phyloP scores from a whole-genome alignment of 108 stramenopile genomes.

The Fragilariopsis cylindrus region DNA sequence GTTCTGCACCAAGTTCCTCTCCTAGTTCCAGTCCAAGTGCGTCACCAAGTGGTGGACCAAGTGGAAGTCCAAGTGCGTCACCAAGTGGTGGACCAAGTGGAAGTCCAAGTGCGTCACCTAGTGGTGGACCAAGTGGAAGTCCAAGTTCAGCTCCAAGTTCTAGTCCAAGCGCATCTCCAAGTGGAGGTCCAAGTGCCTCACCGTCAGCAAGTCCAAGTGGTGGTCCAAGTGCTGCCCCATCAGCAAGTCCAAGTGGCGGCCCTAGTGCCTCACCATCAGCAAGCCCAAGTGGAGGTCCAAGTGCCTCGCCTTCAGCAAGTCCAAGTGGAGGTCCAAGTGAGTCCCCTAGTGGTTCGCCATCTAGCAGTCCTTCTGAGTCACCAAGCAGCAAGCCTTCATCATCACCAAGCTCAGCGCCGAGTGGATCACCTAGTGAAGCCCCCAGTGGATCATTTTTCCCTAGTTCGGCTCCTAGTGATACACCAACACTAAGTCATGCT shows the following conservation, averaged over 20 bases:
- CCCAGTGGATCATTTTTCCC: too few species aligned
- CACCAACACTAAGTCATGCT: too few species aligned
- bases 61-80: not conserved
- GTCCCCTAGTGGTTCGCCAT: too few species aligned
- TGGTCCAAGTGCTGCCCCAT: not conserved
- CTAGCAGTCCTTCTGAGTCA: too few species aligned
- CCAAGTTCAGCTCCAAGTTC: not conserved
- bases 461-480: too few species aligned
- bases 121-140: slow-evolving; percentile 11
- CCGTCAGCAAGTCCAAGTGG: not conserved
- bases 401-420: too few species aligned
- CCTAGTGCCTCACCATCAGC: slow-evolving; percentile 6
- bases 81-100: not conserved
- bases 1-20: too few species aligned
- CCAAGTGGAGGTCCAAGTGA: not conserved
- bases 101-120: not conserved
- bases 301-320: not conserved
- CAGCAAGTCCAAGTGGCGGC: not conserved
- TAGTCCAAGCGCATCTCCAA: not conserved
- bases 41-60: too few species aligned
- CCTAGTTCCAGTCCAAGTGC: too few species aligned
- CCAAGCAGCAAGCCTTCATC: too few species aligned
- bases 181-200: not conserved
- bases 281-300: slow-evolving; percentile 5
- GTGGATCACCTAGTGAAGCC: too few species aligned